Evolutionary conservation across 257 asterid species (phyloP), one percentile per base, ranked within the genome.

Genomic region (Echites panduratus): DNA sequence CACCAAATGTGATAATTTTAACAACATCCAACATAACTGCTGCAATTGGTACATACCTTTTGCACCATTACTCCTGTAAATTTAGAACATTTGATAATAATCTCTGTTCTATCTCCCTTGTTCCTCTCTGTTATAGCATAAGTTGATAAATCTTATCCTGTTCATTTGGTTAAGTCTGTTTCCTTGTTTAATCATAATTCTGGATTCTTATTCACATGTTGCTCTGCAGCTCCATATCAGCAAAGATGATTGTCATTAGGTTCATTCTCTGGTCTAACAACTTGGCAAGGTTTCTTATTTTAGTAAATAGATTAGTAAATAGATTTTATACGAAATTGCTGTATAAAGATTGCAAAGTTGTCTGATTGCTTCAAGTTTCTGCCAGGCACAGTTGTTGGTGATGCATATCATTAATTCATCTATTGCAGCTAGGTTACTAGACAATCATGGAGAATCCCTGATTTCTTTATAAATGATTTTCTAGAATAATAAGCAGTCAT

Each of bases 21-120:
- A 95, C 99, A n/a, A 95, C 99, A 58, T 95, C 99, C 73, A 95
- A 95, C 62, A 92, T 92, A 83, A 90, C 98, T 40, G 90, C 97
- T 84, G 99, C 99, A 59, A 95, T 95, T 70, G 99, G 98, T 95
- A 90, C 78, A 89, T 66, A 44, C 54, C 53, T 20, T 66, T 66
- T 26, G 14, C 10, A 24, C 58, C 49, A 61, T 52, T 45, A 9
- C 24, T 70, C 58, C 68, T 43, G 63, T 72, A 6, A 6, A 61
- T n/a, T 67, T 63, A 70, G 22, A 54, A 2, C 47, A 12, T 53
- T 67, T 48, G 22, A 27, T 8, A 11, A 22, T 50, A 48, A 35
- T 56, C 44, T 70, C 68, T 54, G 20, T 26, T 69, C 27, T 14
- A 7, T 22, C 56, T 45, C 27, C 17, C 13, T 57, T 32, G 40